phyloP scores from a whole-genome alignment of 2,329 filamentous ascomycete species.

The Cladophialophora chaetospira region DNA sequence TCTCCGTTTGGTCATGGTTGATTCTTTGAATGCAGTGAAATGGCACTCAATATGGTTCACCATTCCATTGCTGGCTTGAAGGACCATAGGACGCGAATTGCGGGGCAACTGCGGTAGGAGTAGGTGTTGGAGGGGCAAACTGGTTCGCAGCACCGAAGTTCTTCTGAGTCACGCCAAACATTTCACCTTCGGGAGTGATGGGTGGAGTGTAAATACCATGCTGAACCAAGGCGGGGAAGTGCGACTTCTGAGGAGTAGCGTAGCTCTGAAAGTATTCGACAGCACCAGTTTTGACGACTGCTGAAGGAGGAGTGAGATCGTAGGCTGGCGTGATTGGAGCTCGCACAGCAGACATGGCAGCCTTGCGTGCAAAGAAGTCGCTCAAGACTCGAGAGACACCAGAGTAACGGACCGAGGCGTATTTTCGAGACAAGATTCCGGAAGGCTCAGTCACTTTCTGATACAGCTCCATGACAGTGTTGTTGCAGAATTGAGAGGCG shows the following conservation, averaged over 20 bases:
- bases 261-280: conserved; percentile 30
- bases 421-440: conserved; percentile 68
- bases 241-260: conserved; percentile 33
- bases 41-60: conserved; percentile 19
- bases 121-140: conserved; percentile 32
- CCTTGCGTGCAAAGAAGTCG: conserved; percentile 66
- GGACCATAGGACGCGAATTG: conserved; percentile 23
- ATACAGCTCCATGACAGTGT: conserved; percentile 61
- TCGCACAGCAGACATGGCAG: conserved; percentile 50
- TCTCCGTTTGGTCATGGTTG: conserved; percentile 1
- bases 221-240: conserved; percentile 28
- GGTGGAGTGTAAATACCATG: conserved; percentile 52
- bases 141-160: conserved; percentile 36
- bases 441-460: conserved; percentile 69
- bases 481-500: conserved; percentile 59
- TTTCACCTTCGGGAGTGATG: conserved; percentile 46
- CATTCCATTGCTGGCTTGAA: conserved; percentile 20
- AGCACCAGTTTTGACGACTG: conserved; percentile 13
- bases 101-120: conserved; percentile 21
- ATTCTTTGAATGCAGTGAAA: background rate
- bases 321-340: conserved; percentile 34
- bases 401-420: conserved; percentile 66
- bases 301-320: conserved; percentile 42
- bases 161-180: conserved; percentile 41
- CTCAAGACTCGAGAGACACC: conserved; percentile 66